Conservation (phyloP, 352 stramenopile species). For the Phytophthora crassamura region DNA sequence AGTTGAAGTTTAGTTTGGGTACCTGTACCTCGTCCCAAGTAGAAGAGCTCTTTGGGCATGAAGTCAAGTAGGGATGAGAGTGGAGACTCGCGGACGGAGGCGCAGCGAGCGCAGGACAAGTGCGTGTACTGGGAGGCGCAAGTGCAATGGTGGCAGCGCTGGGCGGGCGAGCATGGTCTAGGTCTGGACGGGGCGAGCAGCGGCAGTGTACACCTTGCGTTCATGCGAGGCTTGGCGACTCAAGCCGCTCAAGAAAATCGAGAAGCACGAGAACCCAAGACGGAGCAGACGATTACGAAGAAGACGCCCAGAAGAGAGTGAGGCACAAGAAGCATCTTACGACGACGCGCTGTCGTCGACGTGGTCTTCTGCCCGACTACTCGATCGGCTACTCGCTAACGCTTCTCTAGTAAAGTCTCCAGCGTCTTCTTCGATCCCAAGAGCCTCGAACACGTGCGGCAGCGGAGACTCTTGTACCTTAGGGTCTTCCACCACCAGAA, state of each 20-base stretch:
- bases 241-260: slow-evolving; percentile 22
- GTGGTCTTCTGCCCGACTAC: not conserved
- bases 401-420: slow-evolving; percentile 3
- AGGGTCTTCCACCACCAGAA: slow-evolving; percentile 17
- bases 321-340: slow-evolving; percentile 5
- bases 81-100: not conserved
- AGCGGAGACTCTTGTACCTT: not conserved
- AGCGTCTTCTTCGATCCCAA: slow-evolving; percentile 23
- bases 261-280: not conserved
- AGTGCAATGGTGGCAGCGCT: slow-evolving; percentile 30
- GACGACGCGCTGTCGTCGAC: not conserved
- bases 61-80: not conserved
- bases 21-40: no score
- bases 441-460: slow-evolving; percentile 20
- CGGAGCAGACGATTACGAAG: not conserved
- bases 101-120: slow-evolving; percentile 18
- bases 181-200: slow-evolving; percentile 2
- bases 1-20: not conserved
- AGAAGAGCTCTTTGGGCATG: no score
- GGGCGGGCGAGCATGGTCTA: slow-evolving; percentile 24
- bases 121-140: slow-evolving; percentile 26
- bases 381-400: slow-evolving; percentile 5
- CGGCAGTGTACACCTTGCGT: slow-evolving; percentile 21
- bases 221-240: slow-evolving; percentile 22
- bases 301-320: not conserved